Conservation (phyloP, 257 asterid species). For the Solanum okadae region DNA sequence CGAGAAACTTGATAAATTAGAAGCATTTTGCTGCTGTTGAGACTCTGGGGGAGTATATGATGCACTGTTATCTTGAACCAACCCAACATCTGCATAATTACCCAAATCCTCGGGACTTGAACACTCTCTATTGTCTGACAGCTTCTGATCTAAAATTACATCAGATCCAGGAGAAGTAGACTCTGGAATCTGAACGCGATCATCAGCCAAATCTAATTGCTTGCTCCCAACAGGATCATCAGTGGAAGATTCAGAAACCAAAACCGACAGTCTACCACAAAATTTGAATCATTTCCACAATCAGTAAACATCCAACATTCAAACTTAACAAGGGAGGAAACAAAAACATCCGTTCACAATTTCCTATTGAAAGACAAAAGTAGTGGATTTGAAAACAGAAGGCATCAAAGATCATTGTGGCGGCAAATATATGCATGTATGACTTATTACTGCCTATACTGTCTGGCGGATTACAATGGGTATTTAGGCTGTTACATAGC, state of each 20-base stretch:
- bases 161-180: slow-evolving; percentile 61
- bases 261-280: slow-evolving; percentile 40
- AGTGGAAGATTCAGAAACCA: slow-evolving; percentile 46
- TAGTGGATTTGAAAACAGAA: background rate
- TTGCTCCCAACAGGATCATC: slow-evolving; percentile 43
- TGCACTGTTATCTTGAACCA: slow-evolving; percentile 47
- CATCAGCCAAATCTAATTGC: slow-evolving; percentile 44
- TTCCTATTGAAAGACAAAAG: background rate
- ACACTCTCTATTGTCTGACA: slow-evolving; percentile 38
- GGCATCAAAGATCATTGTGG: background rate
- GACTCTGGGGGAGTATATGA: slow-evolving; percentile 51
- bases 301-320: background rate
- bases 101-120: slow-evolving; percentile 44
- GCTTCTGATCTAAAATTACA: slow-evolving; percentile 34
- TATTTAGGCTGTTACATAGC: background rate
- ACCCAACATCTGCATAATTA: slow-evolving; percentile 52
- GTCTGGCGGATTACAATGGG: background rate
- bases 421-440: background rate
- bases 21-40: slow-evolving; percentile 51
- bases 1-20: slow-evolving; percentile 65
- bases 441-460: background rate
- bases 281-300: slow-evolving; percentile 13
- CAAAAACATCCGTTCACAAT: background rate
- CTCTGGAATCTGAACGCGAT: slow-evolving; percentile 43
- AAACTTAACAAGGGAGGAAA: background rate